phyloP scores from a whole-genome alignment of 1,139 yeast species.

The Blastobotrys ciferrii region DNA sequence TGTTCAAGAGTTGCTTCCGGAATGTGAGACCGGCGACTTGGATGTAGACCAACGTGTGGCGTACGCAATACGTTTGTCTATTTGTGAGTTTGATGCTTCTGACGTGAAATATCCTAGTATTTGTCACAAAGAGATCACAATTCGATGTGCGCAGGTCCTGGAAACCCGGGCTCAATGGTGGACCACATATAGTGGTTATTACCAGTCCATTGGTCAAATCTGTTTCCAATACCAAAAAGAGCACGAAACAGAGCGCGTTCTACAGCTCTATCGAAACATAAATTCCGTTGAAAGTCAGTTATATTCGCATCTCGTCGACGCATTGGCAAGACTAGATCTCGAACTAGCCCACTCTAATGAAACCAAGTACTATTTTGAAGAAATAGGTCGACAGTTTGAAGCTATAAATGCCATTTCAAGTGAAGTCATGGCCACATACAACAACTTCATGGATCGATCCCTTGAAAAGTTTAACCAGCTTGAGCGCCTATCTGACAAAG shows the following conservation, averaged over 20 bases:
- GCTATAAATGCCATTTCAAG: background rate
- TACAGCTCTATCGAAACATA: slow-evolving; percentile 22
- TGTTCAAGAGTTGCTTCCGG: slow-evolving; percentile 27
- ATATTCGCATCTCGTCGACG: slow-evolving; percentile 1
- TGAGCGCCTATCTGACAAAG: no score
- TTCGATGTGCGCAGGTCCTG: slow-evolving; percentile 30
- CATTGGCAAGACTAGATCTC: slow-evolving; percentile 9
- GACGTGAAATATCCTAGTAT: slow-evolving; percentile 29
- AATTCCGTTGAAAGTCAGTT: slow-evolving; percentile 17
- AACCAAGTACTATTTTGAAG: background rate
- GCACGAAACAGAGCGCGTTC: slow-evolving; percentile 18
- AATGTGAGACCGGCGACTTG: slow-evolving; percentile 22
- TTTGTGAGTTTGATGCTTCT: slow-evolving; percentile 37
- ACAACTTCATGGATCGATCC: background rate
- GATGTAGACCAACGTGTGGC: slow-evolving; percentile 24
- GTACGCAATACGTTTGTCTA: slow-evolving; percentile 31
- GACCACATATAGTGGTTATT: slow-evolving; percentile 41
- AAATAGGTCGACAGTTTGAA: background rate
- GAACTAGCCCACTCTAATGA: background rate
- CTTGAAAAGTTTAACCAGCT: background rate
- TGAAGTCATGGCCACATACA: background rate
- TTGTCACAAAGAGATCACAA: slow-evolving; percentile 22
- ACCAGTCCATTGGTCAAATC: slow-evolving; percentile 32
- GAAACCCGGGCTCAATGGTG: slow-evolving; percentile 39
- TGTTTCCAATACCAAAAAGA: slow-evolving; percentile 29